These are phyloP conservation scores for Eutrema salsugineum DNA, from an alignment of 441 rosid species.

Conservation along the genomic window DNA sequence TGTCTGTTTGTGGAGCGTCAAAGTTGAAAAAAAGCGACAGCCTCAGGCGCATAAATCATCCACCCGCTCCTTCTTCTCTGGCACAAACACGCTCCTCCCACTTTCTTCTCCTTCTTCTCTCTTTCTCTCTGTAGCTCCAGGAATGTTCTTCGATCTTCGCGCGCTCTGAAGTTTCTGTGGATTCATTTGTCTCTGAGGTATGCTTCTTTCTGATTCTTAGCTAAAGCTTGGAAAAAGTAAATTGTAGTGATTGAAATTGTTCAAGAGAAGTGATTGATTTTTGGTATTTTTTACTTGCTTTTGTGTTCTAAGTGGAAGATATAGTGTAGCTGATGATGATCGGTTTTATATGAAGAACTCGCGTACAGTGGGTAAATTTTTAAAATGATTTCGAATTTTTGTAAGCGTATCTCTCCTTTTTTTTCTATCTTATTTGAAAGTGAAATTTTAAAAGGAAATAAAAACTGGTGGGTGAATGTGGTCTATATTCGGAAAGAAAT, in stretches of 20 bases:
- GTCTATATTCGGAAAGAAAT: background rate
- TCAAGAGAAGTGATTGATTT: background rate
- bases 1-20: conserved; percentile 37
- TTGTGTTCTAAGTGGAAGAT: background rate
- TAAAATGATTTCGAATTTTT: background rate
- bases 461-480: background rate
- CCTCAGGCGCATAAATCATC: conserved; percentile 13
- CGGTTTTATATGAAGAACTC: background rate
- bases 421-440: background rate
- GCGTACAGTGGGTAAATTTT: background rate
- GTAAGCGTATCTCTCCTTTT: background rate
- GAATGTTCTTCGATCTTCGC: background rate
- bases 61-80: conserved; percentile 33
- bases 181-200: background rate
- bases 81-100: conserved; percentile 34
- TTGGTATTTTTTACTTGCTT: background rate
- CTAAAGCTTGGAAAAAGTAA: background rate
- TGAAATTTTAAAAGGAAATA: background rate
- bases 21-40: conserved; percentile 35
- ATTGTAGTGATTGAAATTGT: background rate
- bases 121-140: background rate
- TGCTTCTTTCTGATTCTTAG: background rate
- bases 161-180: background rate
- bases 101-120: conserved; percentile 21
- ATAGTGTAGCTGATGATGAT: conserved; percentile 1